Conservation (phyloP, 2,329 filamentous ascomycete genomes). For the Endoconidiophora laricicola region DNA sequence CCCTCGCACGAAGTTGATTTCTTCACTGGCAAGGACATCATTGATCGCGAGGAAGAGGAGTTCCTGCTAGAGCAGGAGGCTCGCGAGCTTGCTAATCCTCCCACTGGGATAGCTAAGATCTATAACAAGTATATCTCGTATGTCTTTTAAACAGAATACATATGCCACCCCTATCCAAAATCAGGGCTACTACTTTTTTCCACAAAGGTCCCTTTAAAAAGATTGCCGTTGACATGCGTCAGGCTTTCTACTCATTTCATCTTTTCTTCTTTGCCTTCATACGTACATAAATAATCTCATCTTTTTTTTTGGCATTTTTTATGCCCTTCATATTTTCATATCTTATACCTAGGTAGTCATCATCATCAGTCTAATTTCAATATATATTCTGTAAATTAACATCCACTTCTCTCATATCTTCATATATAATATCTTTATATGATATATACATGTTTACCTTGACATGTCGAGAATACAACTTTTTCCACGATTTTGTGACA, state of each 20-base stretch:
- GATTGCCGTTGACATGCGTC: too few species aligned
- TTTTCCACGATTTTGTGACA: too few species aligned
- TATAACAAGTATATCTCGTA: conserved; percentile 13
- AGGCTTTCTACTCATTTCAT: neutral
- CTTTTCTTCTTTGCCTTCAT: too few species aligned
- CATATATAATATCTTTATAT: too few species aligned
- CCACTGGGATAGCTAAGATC: conserved; percentile 9
- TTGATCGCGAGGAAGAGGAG: conserved; percentile 55
- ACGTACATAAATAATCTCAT: neutral
- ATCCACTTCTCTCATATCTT: too few species aligned
- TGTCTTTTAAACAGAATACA: conserved; percentile 11
- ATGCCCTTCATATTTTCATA: neutral
- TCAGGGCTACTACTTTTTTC: neutral
- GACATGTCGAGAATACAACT: too few species aligned
- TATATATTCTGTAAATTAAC: too few species aligned
- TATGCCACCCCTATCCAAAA: too few species aligned
- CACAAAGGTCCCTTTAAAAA: neutral
- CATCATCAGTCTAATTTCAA: neutral
- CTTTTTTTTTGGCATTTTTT: neutral
- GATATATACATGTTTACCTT: too few species aligned
- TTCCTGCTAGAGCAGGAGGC: conserved; percentile 34
- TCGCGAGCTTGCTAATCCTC: conserved; percentile 15
- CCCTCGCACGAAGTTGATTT: conserved; percentile 47
- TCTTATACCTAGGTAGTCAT: neutral
- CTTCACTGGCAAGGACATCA: conserved; percentile 54